Conservation (phyloP, 2,329 filamentous ascomycete species). For the Elsinoe perseae region DNA sequence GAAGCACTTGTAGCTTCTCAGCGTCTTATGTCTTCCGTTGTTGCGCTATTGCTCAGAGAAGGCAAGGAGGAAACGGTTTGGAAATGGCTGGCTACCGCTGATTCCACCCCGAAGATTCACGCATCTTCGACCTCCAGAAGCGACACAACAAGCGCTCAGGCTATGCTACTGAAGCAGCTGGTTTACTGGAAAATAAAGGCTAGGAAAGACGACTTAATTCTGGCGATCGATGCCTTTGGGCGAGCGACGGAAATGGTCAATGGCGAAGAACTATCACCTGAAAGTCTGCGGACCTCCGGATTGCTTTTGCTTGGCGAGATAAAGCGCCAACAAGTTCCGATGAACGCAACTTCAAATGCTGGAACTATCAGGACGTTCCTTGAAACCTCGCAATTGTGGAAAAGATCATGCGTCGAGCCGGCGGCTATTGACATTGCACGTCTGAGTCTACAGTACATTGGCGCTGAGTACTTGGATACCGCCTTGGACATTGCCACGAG, state of each 20-base stretch:
- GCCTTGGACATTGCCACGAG: background rate
- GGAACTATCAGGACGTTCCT: background rate
- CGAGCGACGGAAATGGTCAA: background rate
- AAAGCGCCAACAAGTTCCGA: background rate
- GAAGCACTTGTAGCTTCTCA: constrained; percentile 21
- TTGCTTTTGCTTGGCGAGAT: background rate
- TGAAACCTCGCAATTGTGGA: constrained; percentile 5
- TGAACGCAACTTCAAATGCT: background rate
- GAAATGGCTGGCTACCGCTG: constrained; percentile 23
- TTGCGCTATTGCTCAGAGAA: constrained; percentile 25
- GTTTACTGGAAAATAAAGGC: background rate
- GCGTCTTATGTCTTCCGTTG: constrained; percentile 21
- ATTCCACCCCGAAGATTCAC: background rate
- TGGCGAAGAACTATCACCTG: background rate
- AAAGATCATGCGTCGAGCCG: background rate
- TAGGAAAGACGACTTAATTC: background rate
- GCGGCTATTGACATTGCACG: background rate
- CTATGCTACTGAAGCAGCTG: background rate
- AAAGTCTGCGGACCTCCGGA: background rate
- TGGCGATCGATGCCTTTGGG: background rate
- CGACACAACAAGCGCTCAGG: background rate
- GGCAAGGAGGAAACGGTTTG: constrained; percentile 25
- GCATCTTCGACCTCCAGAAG: background rate
- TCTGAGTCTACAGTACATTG: background rate
- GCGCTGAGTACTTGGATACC: background rate